Conservation (phyloP, 352 stramenopile genomes). For the Phytophthora multivora region DNA sequence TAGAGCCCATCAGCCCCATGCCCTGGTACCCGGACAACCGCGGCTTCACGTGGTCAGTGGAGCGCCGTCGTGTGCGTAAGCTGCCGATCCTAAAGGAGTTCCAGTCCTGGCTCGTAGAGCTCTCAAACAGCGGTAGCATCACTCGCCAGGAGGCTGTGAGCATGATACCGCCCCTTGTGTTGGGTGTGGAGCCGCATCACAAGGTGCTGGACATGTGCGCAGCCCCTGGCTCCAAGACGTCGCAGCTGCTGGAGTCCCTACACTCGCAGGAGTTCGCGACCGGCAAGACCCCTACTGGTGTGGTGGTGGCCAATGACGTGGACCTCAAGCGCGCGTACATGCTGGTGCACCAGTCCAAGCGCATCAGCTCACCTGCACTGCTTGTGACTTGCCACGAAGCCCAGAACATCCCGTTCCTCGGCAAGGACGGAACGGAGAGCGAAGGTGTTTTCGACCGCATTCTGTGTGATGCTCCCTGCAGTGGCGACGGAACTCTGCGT, state of each 20-base stretch:
- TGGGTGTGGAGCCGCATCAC: constrained; percentile 94
- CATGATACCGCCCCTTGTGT: constrained; percentile 98
- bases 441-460: constrained; percentile 97
- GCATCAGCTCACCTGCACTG: constrained; percentile 93
- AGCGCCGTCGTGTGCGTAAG: constrained; percentile 91
- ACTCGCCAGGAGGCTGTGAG: constrained; percentile 98
- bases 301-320: constrained; percentile 97
- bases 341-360: constrained; percentile 98
- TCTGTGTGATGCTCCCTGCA: constrained; percentile 98
- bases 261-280: constrained; percentile 82
- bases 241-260: constrained; percentile 96
- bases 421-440: constrained; percentile 51
- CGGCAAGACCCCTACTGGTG: constrained; percentile 84
- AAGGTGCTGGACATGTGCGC: constrained; percentile 98
- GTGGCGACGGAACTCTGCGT: constrained; percentile 97
- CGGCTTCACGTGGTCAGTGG: constrained; percentile 90
- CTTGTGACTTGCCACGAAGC: constrained; percentile 97
- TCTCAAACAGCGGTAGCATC: constrained; percentile 94
- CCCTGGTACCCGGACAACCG: constrained; percentile 90
- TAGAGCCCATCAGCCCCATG: constrained; percentile 86
- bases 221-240: constrained; percentile 99
- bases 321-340: constrained; percentile 98
- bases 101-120: constrained; percentile 96
- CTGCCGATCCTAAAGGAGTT: constrained; percentile 92
- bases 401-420: constrained; percentile 95